Evolutionary conservation across 2,329 filamentous ascomycete species (phyloP).

Genomic region (Alternaria ethzedia): DNA sequence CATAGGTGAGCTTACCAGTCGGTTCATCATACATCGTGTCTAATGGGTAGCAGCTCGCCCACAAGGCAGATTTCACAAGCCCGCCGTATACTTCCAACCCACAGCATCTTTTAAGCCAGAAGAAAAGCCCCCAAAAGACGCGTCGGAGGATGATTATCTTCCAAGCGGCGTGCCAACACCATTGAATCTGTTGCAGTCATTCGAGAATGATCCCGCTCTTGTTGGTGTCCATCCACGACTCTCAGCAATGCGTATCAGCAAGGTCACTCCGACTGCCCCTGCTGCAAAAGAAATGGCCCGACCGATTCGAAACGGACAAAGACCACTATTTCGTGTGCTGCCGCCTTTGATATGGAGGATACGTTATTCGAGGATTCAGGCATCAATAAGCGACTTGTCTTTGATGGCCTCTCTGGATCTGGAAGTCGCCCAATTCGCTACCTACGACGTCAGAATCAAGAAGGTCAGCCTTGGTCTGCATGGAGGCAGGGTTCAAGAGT

Average conservation of each 20-base stretch:
- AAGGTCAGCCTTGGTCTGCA: slow-evolving; percentile 64
- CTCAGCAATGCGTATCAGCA: slow-evolving; percentile 75
- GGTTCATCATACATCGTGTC: neutral
- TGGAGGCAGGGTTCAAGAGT: slow-evolving; percentile 65
- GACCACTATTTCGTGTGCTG: slow-evolving; percentile 67
- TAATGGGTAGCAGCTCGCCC: slow-evolving; percentile 44
- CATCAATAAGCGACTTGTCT: slow-evolving; percentile 58
- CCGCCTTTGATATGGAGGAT: slow-evolving; percentile 76
- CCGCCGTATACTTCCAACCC: slow-evolving; percentile 68
- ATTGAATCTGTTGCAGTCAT: slow-evolving; percentile 78
- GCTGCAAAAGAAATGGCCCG: slow-evolving; percentile 65
- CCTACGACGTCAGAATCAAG: slow-evolving; percentile 69
- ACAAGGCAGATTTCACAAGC: slow-evolving; percentile 69
- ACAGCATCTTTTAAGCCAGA: slow-evolving; percentile 63
- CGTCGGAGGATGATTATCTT: slow-evolving; percentile 67
- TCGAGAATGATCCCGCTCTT: slow-evolving; percentile 69
- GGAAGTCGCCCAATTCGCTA: slow-evolving; percentile 74
- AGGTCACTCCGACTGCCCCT: slow-evolving; percentile 72
- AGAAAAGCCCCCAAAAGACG: slow-evolving; percentile 52
- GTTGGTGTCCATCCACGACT: slow-evolving; percentile 68
- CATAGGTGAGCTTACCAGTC: slow-evolving; percentile 33
- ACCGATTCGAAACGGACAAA: slow-evolving; percentile 69
- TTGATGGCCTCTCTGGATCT: slow-evolving; percentile 75
- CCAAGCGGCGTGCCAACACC: slow-evolving; percentile 72
- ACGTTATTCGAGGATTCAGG: slow-evolving; percentile 71